Base-by-base conservation (phyloP, 768 basidiomycete species). In the Butyriboletus loyo region DNA sequence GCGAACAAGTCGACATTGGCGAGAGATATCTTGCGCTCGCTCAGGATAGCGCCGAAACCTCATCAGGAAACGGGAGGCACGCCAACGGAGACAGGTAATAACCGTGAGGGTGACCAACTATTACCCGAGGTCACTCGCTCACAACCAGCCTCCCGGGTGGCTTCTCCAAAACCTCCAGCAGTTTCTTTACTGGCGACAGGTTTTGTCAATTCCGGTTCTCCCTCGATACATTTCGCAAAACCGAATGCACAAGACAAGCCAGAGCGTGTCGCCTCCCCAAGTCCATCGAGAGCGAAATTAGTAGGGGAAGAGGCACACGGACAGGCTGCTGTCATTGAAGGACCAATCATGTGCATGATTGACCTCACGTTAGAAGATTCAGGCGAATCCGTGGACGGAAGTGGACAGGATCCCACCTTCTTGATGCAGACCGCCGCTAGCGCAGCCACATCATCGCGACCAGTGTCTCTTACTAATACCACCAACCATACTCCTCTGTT, bases 1-100 rank as follows among this genome's bases (percentile, higher is more conserved):
- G 82, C 79, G 7, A 73, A 83, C 60, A 78, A 72, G 56, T 76
- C 67, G 41, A 73, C 72, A 38, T 72, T 87, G 25, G 84, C 85
- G 2, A 75, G 71, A 39, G 83, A 85, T 63, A 70, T 87, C 40
- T 56, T 87, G 21, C 75, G 73, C 39, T 80, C 82, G 7, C 72
- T 86, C 4, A 77, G 77, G 17, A 54, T 58, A 22, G 25, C 36
- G 5, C 55, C 58, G 6, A 48, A 53, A 28, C 34, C 44, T 28
- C 38, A 1, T 30, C 50, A 50, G n/a, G 65, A 58, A 27, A 17
- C n/a, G 14, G 48, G 31, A 50, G 39, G 40, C 36, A 34, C 53
- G 24, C 28, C 25, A 15, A 41, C 15, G 30, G 49, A 49, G 39
- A 21, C 32, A 43, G 19, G 21, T 37, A 40, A 48, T 27, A 14